Evolutionary conservation across 169 alveolate genomes (phyloP).

Genomic region (Plasmodium blacklocki): DNA sequence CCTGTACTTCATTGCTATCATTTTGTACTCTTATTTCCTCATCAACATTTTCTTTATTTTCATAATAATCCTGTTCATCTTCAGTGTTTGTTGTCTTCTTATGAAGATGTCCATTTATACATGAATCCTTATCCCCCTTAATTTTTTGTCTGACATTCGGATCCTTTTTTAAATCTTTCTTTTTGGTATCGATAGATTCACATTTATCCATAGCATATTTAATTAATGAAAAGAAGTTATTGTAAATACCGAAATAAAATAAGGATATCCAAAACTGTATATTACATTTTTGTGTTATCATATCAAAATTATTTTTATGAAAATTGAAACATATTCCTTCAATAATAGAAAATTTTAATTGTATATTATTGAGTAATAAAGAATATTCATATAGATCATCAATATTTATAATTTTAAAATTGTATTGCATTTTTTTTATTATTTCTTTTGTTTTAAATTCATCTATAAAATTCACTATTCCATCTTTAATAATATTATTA

Average conservation of each 20-base stretch:
- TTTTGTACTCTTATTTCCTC: background rate
- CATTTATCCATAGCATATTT: constrained; percentile 61
- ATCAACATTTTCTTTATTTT: background rate
- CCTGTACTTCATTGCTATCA: background rate
- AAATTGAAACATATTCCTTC: constrained; percentile 67
- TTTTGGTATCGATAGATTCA: constrained; percentile 19
- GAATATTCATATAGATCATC: constrained; percentile 74
- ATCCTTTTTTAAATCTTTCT: constrained; percentile 1
- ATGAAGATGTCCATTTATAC: background rate
- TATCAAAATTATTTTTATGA: constrained; percentile 40
- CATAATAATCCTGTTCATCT: background rate
- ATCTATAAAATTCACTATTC: constrained; percentile 48
- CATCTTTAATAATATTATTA: constrained; percentile 51
- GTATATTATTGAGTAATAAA: constrained; percentile 35
- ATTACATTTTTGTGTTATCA: constrained; percentile 36
- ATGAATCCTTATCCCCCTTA: background rate
- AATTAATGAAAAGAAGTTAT: constrained; percentile 44
- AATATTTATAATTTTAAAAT: constrained; percentile 24
- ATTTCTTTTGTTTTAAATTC: constrained; percentile 43
- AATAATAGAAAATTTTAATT: constrained; percentile 51
- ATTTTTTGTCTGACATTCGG: background rate
- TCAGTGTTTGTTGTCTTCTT: background rate
- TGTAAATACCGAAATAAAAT: constrained; percentile 70
- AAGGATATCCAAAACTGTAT: constrained; percentile 56
- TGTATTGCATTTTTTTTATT: constrained; percentile 36